Evolutionary conservation across 2,329 filamentous ascomycete species (phyloP).

Genomic region (Fusarium miscanthi): DNA sequence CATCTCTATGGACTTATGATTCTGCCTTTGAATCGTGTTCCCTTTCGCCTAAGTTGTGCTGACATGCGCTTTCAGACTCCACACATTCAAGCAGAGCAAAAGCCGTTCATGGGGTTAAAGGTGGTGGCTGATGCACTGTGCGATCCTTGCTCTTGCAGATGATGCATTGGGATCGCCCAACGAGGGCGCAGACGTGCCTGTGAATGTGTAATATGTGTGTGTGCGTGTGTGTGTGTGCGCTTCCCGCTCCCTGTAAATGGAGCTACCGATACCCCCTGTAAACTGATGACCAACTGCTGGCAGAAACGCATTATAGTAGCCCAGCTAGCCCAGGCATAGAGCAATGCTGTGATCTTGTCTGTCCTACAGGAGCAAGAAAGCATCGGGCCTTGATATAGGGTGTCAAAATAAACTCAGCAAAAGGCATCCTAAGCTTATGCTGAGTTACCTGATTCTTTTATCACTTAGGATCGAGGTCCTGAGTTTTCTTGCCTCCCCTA

Average conservation of each 20-base stretch:
- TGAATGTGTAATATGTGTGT: constrained; percentile 20
- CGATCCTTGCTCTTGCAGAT: constrained; percentile 33
- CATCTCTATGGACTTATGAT: not conserved
- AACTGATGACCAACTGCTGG: constrained; percentile 1
- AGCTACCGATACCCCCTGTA: constrained; percentile 24
- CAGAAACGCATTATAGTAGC: not conserved
- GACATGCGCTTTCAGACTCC: constrained; percentile 10
- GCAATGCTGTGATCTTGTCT: constrained; percentile 17
- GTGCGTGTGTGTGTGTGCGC: constrained; percentile 33
- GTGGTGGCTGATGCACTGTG: constrained; percentile 36
- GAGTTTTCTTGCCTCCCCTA: no score
- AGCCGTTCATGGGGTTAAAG: constrained; percentile 27
- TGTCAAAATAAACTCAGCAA: no score
- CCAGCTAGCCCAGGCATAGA: constrained; percentile 3
- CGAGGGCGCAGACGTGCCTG: constrained; percentile 36
- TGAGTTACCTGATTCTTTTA: no score
- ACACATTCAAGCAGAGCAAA: constrained; percentile 21
- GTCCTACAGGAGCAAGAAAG: no score
- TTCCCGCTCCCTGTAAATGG: constrained; percentile 46
- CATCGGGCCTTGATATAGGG: no score
- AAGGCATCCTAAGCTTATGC: no score
- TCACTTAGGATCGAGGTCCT: no score
- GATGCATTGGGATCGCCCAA: constrained; percentile 25
- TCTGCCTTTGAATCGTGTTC: constrained; percentile 8
- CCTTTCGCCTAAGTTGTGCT: not conserved